These are phyloP conservation scores for Picocystis sp. DNA, from an alignment of 163 green algal species.

Conservation along the genomic window DNA sequence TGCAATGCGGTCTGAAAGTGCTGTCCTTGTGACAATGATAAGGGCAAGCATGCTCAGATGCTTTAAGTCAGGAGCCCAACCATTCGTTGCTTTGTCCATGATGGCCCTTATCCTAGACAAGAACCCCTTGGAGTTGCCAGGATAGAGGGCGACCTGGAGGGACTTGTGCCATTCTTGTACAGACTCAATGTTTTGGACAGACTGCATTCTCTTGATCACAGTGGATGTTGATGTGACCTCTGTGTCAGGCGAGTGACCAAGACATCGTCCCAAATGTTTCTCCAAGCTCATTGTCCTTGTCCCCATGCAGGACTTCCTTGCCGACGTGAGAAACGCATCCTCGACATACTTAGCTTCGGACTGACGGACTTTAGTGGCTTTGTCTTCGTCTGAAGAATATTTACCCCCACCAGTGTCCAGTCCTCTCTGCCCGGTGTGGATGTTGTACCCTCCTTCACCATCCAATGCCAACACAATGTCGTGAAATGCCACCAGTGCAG, in stretches of 20 bases:
- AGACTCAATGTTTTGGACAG: too few relatives aligned
- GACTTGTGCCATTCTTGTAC: too few relatives aligned
- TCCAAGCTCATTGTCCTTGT: too few relatives aligned
- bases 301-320: too few relatives aligned
- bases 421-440: constrained; percentile 30
- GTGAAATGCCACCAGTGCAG: constrained; percentile 62
- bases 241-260: too few relatives aligned
- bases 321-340: too few relatives aligned
- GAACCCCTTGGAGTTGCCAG: too few relatives aligned
- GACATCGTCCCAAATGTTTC: too few relatives aligned
- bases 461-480: constrained; percentile 63
- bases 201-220: too few relatives aligned
- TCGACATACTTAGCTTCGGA: not conserved
- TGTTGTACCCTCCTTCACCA: constrained; percentile 48
- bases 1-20: constrained; percentile 52
- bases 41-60: constrained; percentile 24
- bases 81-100: constrained; percentile 5
- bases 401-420: not conserved
- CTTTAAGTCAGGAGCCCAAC: not conserved
- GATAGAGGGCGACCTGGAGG: too few relatives aligned
- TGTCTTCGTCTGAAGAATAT: not conserved
- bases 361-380: not conserved
- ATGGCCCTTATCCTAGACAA: too few relatives aligned
- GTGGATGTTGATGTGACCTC: too few relatives aligned
- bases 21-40: constrained; percentile 43